A percentile compares a stretch with the other conserved stretches of the same genome.
Evolutionary conservation across 768 basidiomycete species (phyloP).

Genomic region (Mycena sanguinolenta): DNA sequence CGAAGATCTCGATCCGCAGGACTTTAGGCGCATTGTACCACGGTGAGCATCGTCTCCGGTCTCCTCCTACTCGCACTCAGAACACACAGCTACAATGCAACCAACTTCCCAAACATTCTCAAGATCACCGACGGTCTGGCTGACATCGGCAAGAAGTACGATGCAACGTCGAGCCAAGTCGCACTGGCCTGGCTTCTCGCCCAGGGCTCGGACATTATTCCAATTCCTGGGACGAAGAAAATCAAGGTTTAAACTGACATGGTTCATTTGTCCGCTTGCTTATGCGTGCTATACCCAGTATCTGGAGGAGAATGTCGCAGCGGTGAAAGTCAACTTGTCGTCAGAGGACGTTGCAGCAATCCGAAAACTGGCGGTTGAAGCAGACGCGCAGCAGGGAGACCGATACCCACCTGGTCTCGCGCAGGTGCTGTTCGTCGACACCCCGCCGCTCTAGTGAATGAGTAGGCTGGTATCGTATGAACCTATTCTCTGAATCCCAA

Average conservation of each 20-base stretch:
- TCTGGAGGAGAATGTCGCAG: slow-evolving; percentile 49
- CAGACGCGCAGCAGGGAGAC: slow-evolving; percentile 39
- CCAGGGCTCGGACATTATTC: slow-evolving; percentile 30
- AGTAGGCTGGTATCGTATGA: too few relatives aligned
- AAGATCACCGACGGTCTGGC: slow-evolving; percentile 50
- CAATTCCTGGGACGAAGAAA: slow-evolving; percentile 34
- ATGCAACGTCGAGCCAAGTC: slow-evolving; percentile 28
- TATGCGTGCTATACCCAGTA: slow-evolving; percentile 37
- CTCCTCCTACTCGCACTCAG: not conserved
- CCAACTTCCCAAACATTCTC: slow-evolving; percentile 60
- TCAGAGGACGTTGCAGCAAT: slow-evolving; percentile 36
- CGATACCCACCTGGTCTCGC: slow-evolving; percentile 37
- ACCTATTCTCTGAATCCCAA: too few relatives aligned
- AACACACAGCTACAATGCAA: slow-evolving; percentile 40
- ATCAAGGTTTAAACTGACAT: slow-evolving; percentile 18
- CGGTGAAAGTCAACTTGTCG: slow-evolving; percentile 9
- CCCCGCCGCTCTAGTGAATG: slow-evolving; percentile 29
- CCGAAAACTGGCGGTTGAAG: slow-evolving; percentile 41
- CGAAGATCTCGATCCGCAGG: slow-evolving; percentile 47
- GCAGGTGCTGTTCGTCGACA: slow-evolving; percentile 38
- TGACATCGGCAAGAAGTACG: slow-evolving; percentile 48
- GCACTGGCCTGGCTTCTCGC: slow-evolving; percentile 36
- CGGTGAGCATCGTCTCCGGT: slow-evolving; percentile 19
- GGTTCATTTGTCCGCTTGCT: not conserved
- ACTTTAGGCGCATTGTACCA: slow-evolving; percentile 46